Percentiles rank a stretch among this genome's conserved stretches.
phyloP scores from a whole-genome alignment of 208 protist genomes.

The Acanthamoeba culbertsoni region DNA sequence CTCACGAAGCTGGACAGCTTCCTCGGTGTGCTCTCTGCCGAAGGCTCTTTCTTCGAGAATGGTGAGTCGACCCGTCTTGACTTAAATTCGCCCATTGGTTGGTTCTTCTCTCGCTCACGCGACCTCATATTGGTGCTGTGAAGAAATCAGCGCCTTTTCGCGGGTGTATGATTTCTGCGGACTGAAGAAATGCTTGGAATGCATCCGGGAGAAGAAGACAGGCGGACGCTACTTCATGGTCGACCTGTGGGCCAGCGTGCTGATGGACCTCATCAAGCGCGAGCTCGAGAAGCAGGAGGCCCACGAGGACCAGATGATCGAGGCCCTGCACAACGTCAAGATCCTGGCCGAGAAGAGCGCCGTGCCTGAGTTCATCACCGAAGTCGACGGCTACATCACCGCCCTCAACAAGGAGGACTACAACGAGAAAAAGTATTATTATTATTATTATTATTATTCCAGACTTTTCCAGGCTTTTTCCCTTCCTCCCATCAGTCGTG shows the following conservation, averaged over 20 bases:
- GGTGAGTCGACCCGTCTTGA: background rate
- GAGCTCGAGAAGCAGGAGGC: background rate
- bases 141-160: slow-evolving; percentile 12
- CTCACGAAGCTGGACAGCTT: slow-evolving; percentile 51
- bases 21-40: slow-evolving; percentile 12
- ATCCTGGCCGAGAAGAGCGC: slow-evolving; percentile 18
- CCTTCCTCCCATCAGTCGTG: too few species aligned
- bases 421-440: background rate
- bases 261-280: background rate
- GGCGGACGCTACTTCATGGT: slow-evolving; percentile 17
- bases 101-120: too few species aligned
- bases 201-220: background rate
- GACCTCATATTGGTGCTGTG: too few species aligned
- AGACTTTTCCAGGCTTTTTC: background rate
- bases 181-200: background rate
- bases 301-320: slow-evolving; percentile 1
- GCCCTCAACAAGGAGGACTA: background rate
- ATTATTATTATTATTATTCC: background rate
- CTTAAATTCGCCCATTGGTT: too few species aligned
- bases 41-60: slow-evolving; percentile 16
- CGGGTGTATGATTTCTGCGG: background rate
- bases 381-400: background rate
- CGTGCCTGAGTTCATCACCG: background rate
- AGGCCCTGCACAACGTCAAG: background rate
- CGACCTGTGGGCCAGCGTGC: background rate